Conservation (phyloP, 768 basidiomycete species). For the Amanita exitialis region DNA sequence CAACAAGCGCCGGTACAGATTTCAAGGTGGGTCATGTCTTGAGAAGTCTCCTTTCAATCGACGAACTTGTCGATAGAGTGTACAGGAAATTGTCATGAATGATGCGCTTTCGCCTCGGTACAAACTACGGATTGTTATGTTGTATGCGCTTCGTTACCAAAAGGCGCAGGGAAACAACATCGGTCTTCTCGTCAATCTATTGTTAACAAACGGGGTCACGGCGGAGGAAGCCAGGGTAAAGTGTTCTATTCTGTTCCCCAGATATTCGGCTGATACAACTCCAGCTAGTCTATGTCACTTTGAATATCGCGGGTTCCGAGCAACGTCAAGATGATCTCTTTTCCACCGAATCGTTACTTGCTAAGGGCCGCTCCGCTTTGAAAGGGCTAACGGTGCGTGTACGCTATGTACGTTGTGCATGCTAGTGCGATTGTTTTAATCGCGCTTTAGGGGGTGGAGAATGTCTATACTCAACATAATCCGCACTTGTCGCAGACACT, state of each 20-base stretch:
- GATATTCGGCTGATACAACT: conserved; percentile 9
- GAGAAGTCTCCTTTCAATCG: neutral
- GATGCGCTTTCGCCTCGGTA: conserved; percentile 60
- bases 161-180: conserved; percentile 81
- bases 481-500: conserved; percentile 91
- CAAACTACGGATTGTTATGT: conserved; percentile 83
- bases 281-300: conserved; percentile 85
- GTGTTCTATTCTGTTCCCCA: conserved; percentile 5
- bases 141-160: conserved; percentile 93
- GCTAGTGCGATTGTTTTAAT: neutral
- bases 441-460: conserved; percentile 84
- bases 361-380: conserved; percentile 87
- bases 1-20: conserved; percentile 86
- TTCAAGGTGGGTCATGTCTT: conserved; percentile 38
- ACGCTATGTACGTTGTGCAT: neutral
- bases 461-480: conserved; percentile 95
- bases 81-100: conserved; percentile 71
- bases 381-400: conserved; percentile 80
- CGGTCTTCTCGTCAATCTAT: conserved; percentile 61
- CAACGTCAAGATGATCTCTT: conserved; percentile 97
- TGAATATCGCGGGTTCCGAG: conserved; percentile 91
- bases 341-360: conserved; percentile 88
- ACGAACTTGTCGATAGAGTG: conserved; percentile 39
- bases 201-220: conserved; percentile 67
- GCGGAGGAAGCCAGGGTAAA: conserved; percentile 58